A percentile compares a stretch with the other conserved stretches of the same genome.
phyloP scores from a whole-genome alignment of 2,329 filamentous ascomycete species.

The Phaeosphaeria sp. region DNA sequence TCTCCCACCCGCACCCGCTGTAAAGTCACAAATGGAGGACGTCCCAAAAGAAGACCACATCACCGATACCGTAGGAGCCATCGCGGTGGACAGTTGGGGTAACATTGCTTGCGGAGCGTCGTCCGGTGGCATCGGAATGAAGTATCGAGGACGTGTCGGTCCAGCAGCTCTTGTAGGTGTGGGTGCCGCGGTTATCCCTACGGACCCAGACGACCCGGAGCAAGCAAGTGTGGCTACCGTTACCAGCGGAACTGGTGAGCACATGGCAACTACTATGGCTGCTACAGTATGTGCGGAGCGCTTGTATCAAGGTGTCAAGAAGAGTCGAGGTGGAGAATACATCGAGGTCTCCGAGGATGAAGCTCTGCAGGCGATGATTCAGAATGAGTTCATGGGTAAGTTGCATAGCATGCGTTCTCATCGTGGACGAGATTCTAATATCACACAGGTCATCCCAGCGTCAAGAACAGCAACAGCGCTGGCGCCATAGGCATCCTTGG shows the following conservation, averaged over 20 bases:
- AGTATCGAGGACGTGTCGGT: slow-evolving; percentile 88
- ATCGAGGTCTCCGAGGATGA: slow-evolving; percentile 78
- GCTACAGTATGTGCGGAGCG: slow-evolving; percentile 86
- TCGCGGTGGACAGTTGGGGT: slow-evolving; percentile 85
- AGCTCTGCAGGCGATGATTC: slow-evolving; percentile 77
- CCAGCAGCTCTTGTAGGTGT: slow-evolving; percentile 93
- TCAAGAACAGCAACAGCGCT: slow-evolving; percentile 77
- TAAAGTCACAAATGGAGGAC: slow-evolving; percentile 1
- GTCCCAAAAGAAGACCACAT: slow-evolving; percentile 65
- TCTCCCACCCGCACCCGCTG: slow-evolving; percentile 6
- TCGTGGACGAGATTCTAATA: slow-evolving; percentile 10
- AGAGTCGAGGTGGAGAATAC: slow-evolving; percentile 66
- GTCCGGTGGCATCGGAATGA: slow-evolving; percentile 98
- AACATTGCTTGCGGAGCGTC: slow-evolving; percentile 94
- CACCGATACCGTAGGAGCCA: slow-evolving; percentile 94
- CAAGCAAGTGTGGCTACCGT: slow-evolving; percentile 78
- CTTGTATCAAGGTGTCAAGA: slow-evolving; percentile 74
- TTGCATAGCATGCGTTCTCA: background rate
- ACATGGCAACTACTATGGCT: slow-evolving; percentile 96
- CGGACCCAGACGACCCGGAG: slow-evolving; percentile 72
- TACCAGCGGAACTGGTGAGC: slow-evolving; percentile 94
- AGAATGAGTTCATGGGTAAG: slow-evolving; percentile 85
- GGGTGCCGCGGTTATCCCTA: slow-evolving; percentile 87
- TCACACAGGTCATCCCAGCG: slow-evolving; percentile 73
- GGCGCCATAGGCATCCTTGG: slow-evolving; percentile 90